Evolutionary conservation across 2,329 filamentous ascomycete genomes (phyloP).

Genomic region (Xylariales sp.): DNA sequence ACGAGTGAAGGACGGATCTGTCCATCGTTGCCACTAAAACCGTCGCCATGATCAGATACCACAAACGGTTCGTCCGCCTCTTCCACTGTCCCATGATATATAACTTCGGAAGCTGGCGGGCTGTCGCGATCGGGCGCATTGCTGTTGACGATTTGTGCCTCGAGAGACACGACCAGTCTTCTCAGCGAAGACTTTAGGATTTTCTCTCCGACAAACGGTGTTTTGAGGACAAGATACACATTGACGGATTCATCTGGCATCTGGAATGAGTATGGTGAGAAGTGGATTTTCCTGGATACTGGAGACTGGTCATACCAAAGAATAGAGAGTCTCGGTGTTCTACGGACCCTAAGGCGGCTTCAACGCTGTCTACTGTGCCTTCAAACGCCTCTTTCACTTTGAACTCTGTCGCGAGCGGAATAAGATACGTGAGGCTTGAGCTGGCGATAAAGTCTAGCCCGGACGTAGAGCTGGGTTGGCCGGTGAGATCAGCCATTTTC

Average conservation of each 20-base stretch:
- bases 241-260: conserved; percentile 67
- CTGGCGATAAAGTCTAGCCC: conserved; percentile 48
- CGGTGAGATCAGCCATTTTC: not conserved
- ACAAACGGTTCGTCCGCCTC: conserved; percentile 47
- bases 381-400: conserved; percentile 48
- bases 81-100: conserved; percentile 52
- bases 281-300: conserved; percentile 23
- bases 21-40: conserved; percentile 16
- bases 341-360: conserved; percentile 51
- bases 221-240: conserved; percentile 64
- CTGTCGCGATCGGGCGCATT: conserved; percentile 42
- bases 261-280: conserved; percentile 46
- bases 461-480: conserved; percentile 21
- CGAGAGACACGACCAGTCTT: conserved; percentile 61
- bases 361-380: conserved; percentile 31
- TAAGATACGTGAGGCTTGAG: conserved; percentile 55
- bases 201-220: conserved; percentile 54
- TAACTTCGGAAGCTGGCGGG: conserved; percentile 49
- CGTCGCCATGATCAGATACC: conserved; percentile 32
- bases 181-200: conserved; percentile 54
- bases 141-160: conserved; percentile 61
- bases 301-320: conserved; percentile 55
- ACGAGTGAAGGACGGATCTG: too few species aligned
- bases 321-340: conserved; percentile 61
- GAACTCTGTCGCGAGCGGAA: conserved; percentile 53